Percentiles rank a stretch among this genome's conserved stretches.
phyloP scores from a whole-genome alignment of 352 stramenopile species.

The Proteromonas lacertae region DNA sequence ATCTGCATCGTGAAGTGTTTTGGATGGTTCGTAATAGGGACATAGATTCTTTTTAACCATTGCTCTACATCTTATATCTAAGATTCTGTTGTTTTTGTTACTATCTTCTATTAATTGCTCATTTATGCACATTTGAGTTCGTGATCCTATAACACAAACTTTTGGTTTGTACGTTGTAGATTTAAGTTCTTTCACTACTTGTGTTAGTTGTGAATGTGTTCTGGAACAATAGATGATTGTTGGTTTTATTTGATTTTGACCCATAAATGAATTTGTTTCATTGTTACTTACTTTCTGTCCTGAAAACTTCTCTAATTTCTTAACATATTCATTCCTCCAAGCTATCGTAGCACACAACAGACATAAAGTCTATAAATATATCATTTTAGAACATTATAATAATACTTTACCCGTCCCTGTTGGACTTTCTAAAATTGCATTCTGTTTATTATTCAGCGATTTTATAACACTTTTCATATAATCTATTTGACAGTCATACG shows the following conservation, averaged over 20 bases:
- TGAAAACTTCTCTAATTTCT: background rate
- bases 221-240: slow-evolving; percentile 88
- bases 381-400: too few relatives aligned
- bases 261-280: slow-evolving; percentile 3
- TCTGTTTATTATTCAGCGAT: slow-evolving; percentile 44
- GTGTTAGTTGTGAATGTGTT: slow-evolving; percentile 31
- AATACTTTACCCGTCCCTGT: slow-evolving; percentile 94
- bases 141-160: slow-evolving; percentile 7
- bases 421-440: slow-evolving; percentile 80
- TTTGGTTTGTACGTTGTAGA: background rate
- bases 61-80: slow-evolving; percentile 6
- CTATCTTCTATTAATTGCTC: slow-evolving; percentile 5
- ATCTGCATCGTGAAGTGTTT: slow-evolving; percentile 42
- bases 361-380: too few relatives aligned
- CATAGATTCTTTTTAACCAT: slow-evolving; percentile 24
- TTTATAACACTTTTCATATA: slow-evolving; percentile 82
- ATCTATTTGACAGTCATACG: slow-evolving; percentile 74
- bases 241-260: slow-evolving; percentile 14
- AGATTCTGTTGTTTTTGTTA: slow-evolving; percentile 8
- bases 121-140: background rate
- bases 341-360: slow-evolving; percentile 66
- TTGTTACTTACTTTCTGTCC: background rate
- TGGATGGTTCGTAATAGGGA: slow-evolving; percentile 76
- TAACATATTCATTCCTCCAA: slow-evolving; percentile 29
- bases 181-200: background rate